Percentiles rank a stretch among this genome's conserved stretches.
Evolutionary conservation across 306 rosid species (phyloP).

Genomic region (Trifolium fragiferum): DNA sequence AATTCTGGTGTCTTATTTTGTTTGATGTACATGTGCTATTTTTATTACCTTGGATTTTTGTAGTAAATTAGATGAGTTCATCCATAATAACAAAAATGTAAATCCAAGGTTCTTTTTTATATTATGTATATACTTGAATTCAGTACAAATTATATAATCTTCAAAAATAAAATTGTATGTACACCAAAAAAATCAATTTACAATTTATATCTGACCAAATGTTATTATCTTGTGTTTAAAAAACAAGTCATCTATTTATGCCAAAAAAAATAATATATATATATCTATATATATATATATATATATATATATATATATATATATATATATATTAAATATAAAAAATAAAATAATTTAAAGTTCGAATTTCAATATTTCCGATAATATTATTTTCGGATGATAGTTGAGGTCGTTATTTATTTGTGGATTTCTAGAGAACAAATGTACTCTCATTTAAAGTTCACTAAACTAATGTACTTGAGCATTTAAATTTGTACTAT

Average conservation of each 20-base stretch:
- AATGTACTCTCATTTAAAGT: not conserved
- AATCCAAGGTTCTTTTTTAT: not conserved
- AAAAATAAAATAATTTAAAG: too few relatives aligned
- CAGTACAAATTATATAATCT: too few relatives aligned
- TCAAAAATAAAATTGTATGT: too few relatives aligned
- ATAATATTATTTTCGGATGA: too few relatives aligned
- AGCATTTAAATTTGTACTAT: not conserved
- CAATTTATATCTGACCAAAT: not conserved
- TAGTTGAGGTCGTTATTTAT: not conserved
- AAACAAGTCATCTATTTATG: too few relatives aligned
- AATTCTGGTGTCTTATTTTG: not conserved
- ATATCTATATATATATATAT: too few relatives aligned
- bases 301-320: too few relatives aligned
- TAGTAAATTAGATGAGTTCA: not conserved
- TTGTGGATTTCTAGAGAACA: not conserved
- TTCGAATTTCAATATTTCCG: too few relatives aligned
- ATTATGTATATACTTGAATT: not conserved
- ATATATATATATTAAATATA: too few relatives aligned
- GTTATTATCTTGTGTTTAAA: not conserved
- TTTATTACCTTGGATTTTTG: not conserved
- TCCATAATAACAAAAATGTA: not conserved
- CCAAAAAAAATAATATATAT: too few relatives aligned
- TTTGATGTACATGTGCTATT: not conserved
- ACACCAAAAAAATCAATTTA: too few relatives aligned
- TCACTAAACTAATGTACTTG: too few relatives aligned